Percentiles rank a stretch among this genome's conserved stretches.
Conservation (phyloP, 1,284 basidiomycete species). For the Cronartium quercuum region DNA sequence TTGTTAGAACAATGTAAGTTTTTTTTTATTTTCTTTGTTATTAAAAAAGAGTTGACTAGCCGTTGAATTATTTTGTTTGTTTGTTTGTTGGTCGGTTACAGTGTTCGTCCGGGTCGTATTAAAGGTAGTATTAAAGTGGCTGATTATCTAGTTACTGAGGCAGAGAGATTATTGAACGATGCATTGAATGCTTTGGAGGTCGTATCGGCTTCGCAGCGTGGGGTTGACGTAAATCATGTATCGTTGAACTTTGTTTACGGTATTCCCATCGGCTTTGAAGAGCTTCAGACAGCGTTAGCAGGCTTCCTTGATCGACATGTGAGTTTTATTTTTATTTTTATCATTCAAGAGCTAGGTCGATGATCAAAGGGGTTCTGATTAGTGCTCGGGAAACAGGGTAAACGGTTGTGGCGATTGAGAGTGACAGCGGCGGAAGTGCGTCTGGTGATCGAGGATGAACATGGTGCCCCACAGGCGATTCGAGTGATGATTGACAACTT, state of each 20-base stretch:
- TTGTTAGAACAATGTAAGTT: constrained; percentile 73
- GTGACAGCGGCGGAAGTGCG: constrained; percentile 97
- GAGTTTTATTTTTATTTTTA: neutral
- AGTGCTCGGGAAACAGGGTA: constrained; percentile 55
- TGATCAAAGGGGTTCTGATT: neutral
- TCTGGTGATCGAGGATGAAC: constrained; percentile 83
- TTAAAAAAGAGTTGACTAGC: neutral
- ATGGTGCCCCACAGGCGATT: constrained; percentile 88
- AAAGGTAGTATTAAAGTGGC: constrained; percentile 84
- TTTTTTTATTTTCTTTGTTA: neutral
- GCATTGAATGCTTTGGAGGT: constrained; percentile 92
- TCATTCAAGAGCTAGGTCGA: neutral
- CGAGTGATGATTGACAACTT: constrained; percentile 98
- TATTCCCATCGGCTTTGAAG: constrained; percentile 87
- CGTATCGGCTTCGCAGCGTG: constrained; percentile 74
- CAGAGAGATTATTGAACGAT: constrained; percentile 88
- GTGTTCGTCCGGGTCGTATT: constrained; percentile 84
- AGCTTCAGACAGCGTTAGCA: constrained; percentile 87
- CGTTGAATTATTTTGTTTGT: neutral
- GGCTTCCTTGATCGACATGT: constrained; percentile 93
- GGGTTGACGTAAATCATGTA: constrained; percentile 91
- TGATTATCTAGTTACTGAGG: constrained; percentile 96
- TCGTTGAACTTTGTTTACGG: constrained; percentile 98
- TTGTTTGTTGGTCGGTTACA: neutral
- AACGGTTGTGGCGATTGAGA: constrained; percentile 93